Conservation (phyloP, 257 asterid species). For the Ballota nigra region DNA sequence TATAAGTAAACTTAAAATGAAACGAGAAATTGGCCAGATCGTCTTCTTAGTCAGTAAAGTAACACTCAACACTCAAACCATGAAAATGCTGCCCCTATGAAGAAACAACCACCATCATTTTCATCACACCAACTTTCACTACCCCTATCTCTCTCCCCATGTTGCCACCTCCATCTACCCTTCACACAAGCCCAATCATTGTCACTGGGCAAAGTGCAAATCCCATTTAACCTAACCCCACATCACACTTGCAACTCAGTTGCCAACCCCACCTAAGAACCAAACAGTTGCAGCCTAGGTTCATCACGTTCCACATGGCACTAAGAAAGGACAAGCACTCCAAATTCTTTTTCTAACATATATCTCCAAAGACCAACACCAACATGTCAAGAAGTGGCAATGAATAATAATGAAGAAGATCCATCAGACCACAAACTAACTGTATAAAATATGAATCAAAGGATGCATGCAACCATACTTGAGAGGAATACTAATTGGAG, state of each 20-base stretch:
- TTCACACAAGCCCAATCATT: neutral
- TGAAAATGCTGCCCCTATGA: neutral
- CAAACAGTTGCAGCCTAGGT: neutral
- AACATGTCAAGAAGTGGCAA: neutral
- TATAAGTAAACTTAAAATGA: neutral
- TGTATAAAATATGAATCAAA: neutral
- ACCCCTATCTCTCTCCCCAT: neutral
- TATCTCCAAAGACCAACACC: neutral
- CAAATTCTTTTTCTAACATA: neutral
- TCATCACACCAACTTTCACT: conserved; percentile 13
- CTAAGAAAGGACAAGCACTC: neutral
- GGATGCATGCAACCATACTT: neutral
- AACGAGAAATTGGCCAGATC: conserved; percentile 1
- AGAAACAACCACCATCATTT: conserved; percentile 4
- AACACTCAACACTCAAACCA: conserved; percentile 3
- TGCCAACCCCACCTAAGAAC: neutral
- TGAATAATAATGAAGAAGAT: neutral
- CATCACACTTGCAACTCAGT: conserved; percentile 2
- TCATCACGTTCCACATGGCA: neutral
- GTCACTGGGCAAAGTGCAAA: neutral
- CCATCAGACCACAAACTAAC: neutral
- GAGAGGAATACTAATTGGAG: neutral
- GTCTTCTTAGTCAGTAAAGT: neutral
- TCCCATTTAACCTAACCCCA: neutral
- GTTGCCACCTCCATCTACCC: conserved; percentile 2